Evolutionary conservation across 768 basidiomycete species (phyloP).

Genomic region (Agaricus blazei): DNA sequence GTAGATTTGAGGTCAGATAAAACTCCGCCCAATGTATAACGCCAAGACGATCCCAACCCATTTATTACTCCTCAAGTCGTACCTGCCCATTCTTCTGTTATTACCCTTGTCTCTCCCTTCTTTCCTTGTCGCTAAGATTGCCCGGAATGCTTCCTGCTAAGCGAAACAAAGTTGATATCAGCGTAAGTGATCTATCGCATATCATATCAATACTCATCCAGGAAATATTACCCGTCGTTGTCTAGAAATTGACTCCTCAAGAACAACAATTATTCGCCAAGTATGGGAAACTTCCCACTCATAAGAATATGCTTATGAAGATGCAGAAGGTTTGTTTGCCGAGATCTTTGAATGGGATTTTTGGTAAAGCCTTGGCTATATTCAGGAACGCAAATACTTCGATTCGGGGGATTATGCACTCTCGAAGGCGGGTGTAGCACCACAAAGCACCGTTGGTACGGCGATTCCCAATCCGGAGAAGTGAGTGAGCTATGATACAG

Average conservation of each 20-base stretch:
- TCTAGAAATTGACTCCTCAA: conserved; percentile 76
- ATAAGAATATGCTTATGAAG: conserved; percentile 90
- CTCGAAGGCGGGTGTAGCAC: conserved; percentile 90
- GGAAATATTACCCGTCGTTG: conserved; percentile 4
- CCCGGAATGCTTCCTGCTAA: conserved; percentile 63
- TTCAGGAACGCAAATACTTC: conserved; percentile 96
- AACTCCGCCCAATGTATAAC: conserved; percentile 12
- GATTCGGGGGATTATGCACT: conserved; percentile 99
- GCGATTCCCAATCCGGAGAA: conserved; percentile 98
- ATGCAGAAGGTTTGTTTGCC: conserved; percentile 79
- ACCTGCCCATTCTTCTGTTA: conserved; percentile 1
- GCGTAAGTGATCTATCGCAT: conserved; percentile 46
- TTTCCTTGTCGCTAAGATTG: conserved; percentile 16
- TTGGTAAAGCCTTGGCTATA: conserved; percentile 14
- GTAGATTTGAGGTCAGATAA: conserved; percentile 5
- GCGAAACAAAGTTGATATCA: conserved; percentile 93
- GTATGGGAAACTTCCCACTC: conserved; percentile 91
- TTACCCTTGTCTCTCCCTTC: conserved; percentile 19
- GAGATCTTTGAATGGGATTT: conserved; percentile 9
- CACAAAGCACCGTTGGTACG: conserved; percentile 86
- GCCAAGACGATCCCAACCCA: conserved; percentile 12
- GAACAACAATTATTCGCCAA: conserved; percentile 92
- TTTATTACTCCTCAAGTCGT: neutral
- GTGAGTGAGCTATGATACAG: conserved; percentile 40
- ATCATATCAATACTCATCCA: conserved; percentile 16